A percentile compares a stretch with the other conserved stretches of the same genome.
These are phyloP conservation scores for Nannochloropsis granulata DNA, from an alignment of 108 stramenopile species.

Conservation along the genomic window DNA sequence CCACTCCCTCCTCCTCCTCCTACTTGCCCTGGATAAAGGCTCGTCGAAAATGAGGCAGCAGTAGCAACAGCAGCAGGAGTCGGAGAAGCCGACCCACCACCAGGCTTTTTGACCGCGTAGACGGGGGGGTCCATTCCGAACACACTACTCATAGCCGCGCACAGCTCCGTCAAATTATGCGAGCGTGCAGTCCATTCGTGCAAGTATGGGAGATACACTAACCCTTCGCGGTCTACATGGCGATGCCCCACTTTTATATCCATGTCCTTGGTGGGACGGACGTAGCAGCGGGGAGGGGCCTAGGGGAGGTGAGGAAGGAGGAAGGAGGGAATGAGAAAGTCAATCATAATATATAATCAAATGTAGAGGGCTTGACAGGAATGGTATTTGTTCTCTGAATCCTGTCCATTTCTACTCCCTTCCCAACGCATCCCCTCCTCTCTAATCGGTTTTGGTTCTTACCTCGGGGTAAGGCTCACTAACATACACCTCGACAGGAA, in stretches of 20 bases:
- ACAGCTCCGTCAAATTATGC: slow-evolving; percentile 57
- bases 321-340: no score
- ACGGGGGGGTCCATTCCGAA: slow-evolving; percentile 88
- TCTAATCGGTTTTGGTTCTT: not conserved
- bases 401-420: no score
- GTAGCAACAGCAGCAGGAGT: not conserved
- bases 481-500: slow-evolving; percentile 78
- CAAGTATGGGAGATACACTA: slow-evolving; percentile 79
- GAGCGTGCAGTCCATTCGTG: slow-evolving; percentile 61
- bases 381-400: no score
- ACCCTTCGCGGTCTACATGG: slow-evolving; percentile 57
- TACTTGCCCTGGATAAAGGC: not conserved
- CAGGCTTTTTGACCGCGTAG: slow-evolving; percentile 41
- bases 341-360: no score
- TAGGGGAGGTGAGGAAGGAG: not conserved
- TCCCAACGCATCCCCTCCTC: no score
- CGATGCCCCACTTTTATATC: slow-evolving; percentile 63
- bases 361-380: no score
- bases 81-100: not conserved
- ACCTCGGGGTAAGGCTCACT: slow-evolving; percentile 58
- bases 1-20: not conserved
- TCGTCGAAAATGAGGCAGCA: not conserved
- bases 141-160: slow-evolving; percentile 58
- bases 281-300: slow-evolving; percentile 56
- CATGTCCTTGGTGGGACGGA: slow-evolving; percentile 61